Base-by-base conservation (phyloP, 169 alveolate genomes). In the Plasmodium coatneyi region DNA sequence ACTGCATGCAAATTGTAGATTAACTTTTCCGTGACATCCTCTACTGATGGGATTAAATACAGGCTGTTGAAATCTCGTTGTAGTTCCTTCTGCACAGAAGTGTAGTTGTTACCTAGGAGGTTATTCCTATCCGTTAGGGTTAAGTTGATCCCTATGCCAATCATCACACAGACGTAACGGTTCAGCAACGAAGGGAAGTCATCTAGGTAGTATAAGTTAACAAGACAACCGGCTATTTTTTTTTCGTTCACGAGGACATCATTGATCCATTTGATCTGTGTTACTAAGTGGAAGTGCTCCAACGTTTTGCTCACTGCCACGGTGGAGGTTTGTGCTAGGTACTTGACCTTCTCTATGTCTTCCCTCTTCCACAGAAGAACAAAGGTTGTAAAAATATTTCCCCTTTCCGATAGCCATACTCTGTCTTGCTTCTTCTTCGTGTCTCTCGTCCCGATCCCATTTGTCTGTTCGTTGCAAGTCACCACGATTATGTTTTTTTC, bases 371-470 rank as follows among this genome's bases (percentile, higher is more conserved):
- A 95, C 32, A 94, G 92, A 12, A 92, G 28, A 54, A 92, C 54
- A 84, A 81, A 92, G 16, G 97, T 90, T 1, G 82, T 76, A 72
- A 87, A 91, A 54, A 95, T 52, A 71, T 95, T 95, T 39, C 94
- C 93, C 5, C 84, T 78, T 19, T 95, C 89, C 30, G 96, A 91
- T 32, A 95, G 10, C 97, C 97, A 95, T 22, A 71, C 14, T 80
- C 95, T 76, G 34, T 86, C 92, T 36, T 76, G 79, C 5, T 80
- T 90, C 2, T 81, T 90, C 78, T 81, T 86, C 28, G 95, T 80
- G 36, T 83, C 86, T 60, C 96, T 91, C 6, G 97, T 95, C 12
- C 97, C 97, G n/a, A 95, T 93, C n/a, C 94, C 97, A 30, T 95
- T 94, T 6, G 95, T 71, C 81, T 95, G 97, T 72, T 54, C 39